Percentiles rank a stretch among this genome's conserved stretches.
Evolutionary conservation across 1,284 basidiomycete genomes (phyloP).

Genomic region (Rhodotorula sp.): DNA sequence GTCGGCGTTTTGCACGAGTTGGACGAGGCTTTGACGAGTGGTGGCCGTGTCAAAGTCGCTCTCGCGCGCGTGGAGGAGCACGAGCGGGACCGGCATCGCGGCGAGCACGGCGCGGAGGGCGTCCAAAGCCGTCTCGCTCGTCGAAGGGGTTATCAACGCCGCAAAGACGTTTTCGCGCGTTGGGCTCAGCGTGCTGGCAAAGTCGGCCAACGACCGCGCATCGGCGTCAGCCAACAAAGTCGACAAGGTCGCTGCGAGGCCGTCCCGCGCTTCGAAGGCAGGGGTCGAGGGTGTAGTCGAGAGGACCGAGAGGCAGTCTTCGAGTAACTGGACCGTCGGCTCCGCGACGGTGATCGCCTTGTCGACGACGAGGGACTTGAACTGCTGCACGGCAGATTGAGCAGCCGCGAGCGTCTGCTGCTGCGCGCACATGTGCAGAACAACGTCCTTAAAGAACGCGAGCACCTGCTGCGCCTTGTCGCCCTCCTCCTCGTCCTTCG

Average conservation of each 20-base stretch:
- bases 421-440: constrained; percentile 10
- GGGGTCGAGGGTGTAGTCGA: neutral
- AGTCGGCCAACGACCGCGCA: neutral
- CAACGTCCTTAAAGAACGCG: constrained; percentile 12
- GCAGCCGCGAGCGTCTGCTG: constrained; percentile 1
- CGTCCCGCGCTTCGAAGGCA: neutral
- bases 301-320: constrained; percentile 14
- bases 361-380: neutral
- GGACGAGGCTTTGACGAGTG: neutral
- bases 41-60: neutral
- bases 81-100: constrained; percentile 18
- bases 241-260: neutral
- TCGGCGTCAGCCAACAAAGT: neutral
- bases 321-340: neutral
- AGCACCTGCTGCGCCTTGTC: neutral
- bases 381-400: neutral
- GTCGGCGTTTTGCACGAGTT: neutral
- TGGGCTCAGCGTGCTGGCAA: neutral
- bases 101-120: neutral
- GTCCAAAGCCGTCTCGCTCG: neutral
- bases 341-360: neutral
- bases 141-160: too few species aligned
- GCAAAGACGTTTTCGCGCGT: constrained; percentile 12
- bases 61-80: constrained; percentile 16
- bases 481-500: neutral